A percentile compares a stretch with the other conserved stretches of the same genome.
These are phyloP conservation scores for Boletus sensibilis DNA, from an alignment of 768 basidiomycete species.

Conservation along the genomic window DNA sequence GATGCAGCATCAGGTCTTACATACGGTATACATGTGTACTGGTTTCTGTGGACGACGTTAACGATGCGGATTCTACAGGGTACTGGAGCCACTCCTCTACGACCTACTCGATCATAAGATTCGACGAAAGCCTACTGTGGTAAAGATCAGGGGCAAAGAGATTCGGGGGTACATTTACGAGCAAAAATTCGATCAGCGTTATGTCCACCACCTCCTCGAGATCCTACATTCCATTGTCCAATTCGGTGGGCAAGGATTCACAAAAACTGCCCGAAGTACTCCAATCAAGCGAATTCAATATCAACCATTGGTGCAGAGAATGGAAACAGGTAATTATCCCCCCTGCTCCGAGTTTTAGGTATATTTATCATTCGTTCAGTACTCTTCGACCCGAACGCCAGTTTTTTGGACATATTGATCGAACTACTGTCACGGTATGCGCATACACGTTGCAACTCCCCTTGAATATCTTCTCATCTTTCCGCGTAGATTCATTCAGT, in stretches of 20 bases:
- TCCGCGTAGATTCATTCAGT: conserved; percentile 66
- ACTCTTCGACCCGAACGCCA: conserved; percentile 52
- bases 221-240: conserved; percentile 72
- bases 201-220: conserved; percentile 72
- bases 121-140: conserved; percentile 45
- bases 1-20: conserved; percentile 89
- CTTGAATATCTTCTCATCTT: background rate
- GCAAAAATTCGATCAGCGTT: conserved; percentile 73
- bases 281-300: conserved; percentile 66
- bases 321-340: conserved; percentile 51
- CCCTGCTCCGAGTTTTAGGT: background rate
- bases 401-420: conserved; percentile 75
- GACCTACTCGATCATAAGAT: conserved; percentile 74
- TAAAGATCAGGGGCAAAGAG: conserved; percentile 62
- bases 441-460: conserved; percentile 38
- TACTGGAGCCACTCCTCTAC: conserved; percentile 84
- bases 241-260: conserved; percentile 89
- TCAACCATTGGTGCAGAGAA: conserved; percentile 56
- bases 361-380: conserved; percentile 11
- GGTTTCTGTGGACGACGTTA: background rate
- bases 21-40: conserved; percentile 55
- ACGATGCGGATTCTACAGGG: conserved; percentile 42
- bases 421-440: conserved; percentile 71
- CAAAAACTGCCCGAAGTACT: conserved; percentile 67
- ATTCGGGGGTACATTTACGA: conserved; percentile 69